Conservation (phyloP, 2,329 filamentous ascomycete species). For the Monilinia fructicola region DNA sequence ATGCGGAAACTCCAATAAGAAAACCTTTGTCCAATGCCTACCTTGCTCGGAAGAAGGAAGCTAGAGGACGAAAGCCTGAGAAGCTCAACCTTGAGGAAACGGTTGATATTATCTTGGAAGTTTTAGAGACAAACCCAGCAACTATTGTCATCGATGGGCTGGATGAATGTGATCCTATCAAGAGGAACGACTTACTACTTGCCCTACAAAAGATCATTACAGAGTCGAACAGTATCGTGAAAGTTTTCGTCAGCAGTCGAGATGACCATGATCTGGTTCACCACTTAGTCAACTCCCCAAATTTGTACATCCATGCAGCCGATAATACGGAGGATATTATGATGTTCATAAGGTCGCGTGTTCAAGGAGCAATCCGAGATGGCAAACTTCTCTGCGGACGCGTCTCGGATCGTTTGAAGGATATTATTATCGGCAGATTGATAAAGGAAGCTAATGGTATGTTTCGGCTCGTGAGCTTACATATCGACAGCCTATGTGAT, state of each 20-base stretch:
- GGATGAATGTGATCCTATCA: conserved; percentile 25
- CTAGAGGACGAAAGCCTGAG: neutral
- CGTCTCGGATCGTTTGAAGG: too few species aligned
- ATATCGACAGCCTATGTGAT: too few species aligned
- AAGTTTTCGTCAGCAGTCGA: conserved; percentile 25
- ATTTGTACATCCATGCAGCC: neutral
- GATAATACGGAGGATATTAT: neutral
- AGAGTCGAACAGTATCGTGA: conserved; percentile 22
- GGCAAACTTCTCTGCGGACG: too few species aligned
- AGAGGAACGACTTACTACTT: conserved; percentile 20
- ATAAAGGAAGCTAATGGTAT: too few species aligned
- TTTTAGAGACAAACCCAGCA: conserved; percentile 13
- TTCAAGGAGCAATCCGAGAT: neutral
- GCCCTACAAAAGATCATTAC: conserved; percentile 21
- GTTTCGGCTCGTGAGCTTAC: too few species aligned
- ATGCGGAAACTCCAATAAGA: neutral
- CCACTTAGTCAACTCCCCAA: conserved; percentile 22
- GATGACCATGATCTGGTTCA: conserved; percentile 25
- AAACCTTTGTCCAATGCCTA: conserved; percentile 6
- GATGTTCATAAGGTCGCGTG: neutral
- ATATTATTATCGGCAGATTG: too few species aligned
- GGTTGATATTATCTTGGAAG: conserved; percentile 16
- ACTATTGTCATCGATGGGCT: conserved; percentile 27
- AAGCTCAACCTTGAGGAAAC: conserved; percentile 17
- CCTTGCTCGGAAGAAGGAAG: conserved; percentile 9